Evolutionary conservation across 257 asterid genomes (phyloP).

Genomic region (Solanum neorickii): DNA sequence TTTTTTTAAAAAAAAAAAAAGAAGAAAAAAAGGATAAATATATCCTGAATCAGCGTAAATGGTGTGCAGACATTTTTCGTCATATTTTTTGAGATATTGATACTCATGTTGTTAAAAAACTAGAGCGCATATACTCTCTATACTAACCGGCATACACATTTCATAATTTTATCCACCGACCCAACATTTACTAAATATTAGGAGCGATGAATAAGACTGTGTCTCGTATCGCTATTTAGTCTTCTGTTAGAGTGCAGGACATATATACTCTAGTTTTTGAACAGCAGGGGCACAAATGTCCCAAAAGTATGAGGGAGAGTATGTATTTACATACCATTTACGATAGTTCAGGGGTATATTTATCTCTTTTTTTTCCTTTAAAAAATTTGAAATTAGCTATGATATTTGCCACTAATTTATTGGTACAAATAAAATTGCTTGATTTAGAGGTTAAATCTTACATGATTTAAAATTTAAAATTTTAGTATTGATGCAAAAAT

Average conservation of each 20-base stretch:
- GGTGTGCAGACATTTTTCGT: accelerated
- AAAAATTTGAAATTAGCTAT: not conserved
- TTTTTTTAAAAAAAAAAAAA: no score
- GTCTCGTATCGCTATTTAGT: not conserved
- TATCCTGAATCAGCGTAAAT: accelerated
- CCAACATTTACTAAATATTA: not conserved
- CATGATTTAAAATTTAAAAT: not conserved
- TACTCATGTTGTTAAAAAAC: no score
- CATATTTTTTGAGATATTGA: no score
- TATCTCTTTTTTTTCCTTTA: not conserved
- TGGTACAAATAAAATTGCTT: not conserved
- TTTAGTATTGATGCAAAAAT: not conserved
- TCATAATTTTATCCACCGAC: not conserved
- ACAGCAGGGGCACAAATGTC: no score
- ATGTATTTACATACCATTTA: no score
- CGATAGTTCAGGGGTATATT: no score
- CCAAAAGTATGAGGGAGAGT: no score
- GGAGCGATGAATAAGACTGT: no score
- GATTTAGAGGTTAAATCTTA: no score
- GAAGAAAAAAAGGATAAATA: not conserved
- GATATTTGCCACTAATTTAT: not conserved
- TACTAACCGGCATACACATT: not conserved
- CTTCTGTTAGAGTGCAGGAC: no score
- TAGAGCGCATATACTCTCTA: no score
- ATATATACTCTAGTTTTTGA: no score